These are phyloP conservation scores for Ampelomyces quisqualis DNA, from an alignment of 2,329 filamentous ascomycete species.

Conservation along the genomic window DNA sequence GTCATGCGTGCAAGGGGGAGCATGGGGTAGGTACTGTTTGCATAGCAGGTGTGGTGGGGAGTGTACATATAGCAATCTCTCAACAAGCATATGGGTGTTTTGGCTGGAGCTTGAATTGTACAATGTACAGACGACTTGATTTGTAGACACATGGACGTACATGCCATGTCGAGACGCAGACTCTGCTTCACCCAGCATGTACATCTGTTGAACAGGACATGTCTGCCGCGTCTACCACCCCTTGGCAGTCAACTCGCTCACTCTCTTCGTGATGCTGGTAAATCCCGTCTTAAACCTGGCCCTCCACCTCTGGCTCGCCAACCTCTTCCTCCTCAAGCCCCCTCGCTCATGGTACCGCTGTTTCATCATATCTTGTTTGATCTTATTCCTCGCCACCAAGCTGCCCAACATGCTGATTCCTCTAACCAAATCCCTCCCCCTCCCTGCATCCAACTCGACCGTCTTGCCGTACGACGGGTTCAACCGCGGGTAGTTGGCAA, in stretches of 20 bases:
- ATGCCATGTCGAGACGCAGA: background rate
- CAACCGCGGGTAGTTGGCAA: slow-evolving; percentile 36
- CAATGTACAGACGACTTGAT: background rate
- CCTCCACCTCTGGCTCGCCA: slow-evolving; percentile 69
- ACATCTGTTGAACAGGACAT: slow-evolving; percentile 1
- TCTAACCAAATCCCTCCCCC: slow-evolving; percentile 50
- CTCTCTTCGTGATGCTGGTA: slow-evolving; percentile 62
- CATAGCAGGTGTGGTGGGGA: background rate
- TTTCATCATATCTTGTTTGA: slow-evolving; percentile 56
- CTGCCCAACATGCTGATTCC: slow-evolving; percentile 49
- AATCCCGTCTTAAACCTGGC: slow-evolving; percentile 69
- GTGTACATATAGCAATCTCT: background rate
- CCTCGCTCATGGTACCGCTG: slow-evolving; percentile 75
- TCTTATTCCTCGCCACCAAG: slow-evolving; percentile 55
- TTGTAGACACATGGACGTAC: too few species aligned
- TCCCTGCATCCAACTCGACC: slow-evolving; percentile 37
- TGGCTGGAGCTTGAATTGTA: background rate
- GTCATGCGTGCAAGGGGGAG: background rate
- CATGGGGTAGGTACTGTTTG: too few species aligned
- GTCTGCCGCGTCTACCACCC: slow-evolving; percentile 63
- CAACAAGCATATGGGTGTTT: too few species aligned
- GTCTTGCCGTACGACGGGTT: slow-evolving; percentile 46
- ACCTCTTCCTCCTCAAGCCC: slow-evolving; percentile 75
- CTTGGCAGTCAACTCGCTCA: slow-evolving; percentile 70
- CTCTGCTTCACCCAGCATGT: background rate